Evolutionary conservation across 2,329 filamentous ascomycete species (phyloP).

Genomic region (Pyrenochaeta sp.): DNA sequence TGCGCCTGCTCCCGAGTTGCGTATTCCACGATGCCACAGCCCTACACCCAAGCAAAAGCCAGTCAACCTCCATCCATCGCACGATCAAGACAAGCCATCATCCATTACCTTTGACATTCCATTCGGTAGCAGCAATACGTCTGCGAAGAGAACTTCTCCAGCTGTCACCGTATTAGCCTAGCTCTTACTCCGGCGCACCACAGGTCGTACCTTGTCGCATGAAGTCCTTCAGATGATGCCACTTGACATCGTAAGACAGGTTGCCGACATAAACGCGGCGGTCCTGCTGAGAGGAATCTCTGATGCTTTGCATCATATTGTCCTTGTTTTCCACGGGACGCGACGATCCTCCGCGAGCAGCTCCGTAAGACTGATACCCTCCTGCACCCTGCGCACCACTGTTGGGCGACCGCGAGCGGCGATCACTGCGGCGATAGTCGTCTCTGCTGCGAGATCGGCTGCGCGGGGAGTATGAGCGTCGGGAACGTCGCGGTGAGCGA

Average conservation of each 20-base stretch:
- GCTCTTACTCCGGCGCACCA: constrained; percentile 21
- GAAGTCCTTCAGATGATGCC: constrained; percentile 99
- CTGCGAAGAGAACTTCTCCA: constrained; percentile 99
- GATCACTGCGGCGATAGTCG: constrained; percentile 56
- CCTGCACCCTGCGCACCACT: constrained; percentile 73
- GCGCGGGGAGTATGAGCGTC: constrained; percentile 70
- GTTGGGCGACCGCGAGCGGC: constrained; percentile 83
- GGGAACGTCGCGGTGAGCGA: constrained; percentile 57
- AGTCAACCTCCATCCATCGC: constrained; percentile 97
- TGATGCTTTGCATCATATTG: constrained; percentile 94
- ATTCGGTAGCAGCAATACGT: constrained; percentile 99
- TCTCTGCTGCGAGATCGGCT: constrained; percentile 81
- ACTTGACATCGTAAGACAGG: constrained; percentile 99
- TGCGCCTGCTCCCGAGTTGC: constrained; percentile 99
- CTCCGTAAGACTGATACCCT: constrained; percentile 67
- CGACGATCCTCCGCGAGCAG: constrained; percentile 59
- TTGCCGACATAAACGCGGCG: constrained; percentile 99
- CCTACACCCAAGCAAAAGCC: constrained; percentile 93
- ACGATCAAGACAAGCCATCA: constrained; percentile 79
- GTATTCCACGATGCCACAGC: constrained; percentile 99
- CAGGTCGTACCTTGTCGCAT: constrained; percentile 92
- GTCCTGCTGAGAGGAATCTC: constrained; percentile 96
- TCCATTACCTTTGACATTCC: constrained; percentile 99
- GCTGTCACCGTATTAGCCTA: constrained; percentile 66
- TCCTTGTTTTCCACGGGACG: constrained; percentile 89